Percentiles rank a stretch among this genome's conserved stretches.
Evolutionary conservation across 176 grass and related monocot species (phyloP).

Genomic region (Puccinellia tenuiflora): DNA sequence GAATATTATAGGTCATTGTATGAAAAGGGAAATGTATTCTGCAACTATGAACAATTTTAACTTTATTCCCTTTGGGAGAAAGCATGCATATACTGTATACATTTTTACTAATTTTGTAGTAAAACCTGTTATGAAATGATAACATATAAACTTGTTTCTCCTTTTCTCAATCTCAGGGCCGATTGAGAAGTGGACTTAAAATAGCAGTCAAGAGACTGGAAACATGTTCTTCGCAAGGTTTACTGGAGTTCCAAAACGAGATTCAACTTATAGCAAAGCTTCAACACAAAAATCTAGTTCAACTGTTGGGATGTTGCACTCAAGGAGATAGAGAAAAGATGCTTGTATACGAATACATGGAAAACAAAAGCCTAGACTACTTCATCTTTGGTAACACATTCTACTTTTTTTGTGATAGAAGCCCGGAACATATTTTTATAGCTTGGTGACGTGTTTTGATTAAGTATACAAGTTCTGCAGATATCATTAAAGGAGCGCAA

Average conservation of each 20-base stretch:
- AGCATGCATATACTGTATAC: not conserved
- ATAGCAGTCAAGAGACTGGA: conserved; percentile 61
- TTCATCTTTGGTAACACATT: conserved; percentile 48
- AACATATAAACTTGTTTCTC: not conserved
- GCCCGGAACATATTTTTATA: not conserved
- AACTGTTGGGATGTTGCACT: conserved; percentile 37
- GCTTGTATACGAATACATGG: conserved; percentile 68
- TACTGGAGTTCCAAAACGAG: conserved; percentile 58
- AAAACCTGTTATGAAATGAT: not conserved
- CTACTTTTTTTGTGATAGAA: not conserved
- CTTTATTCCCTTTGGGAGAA: not conserved
- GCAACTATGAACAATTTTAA: not conserved
- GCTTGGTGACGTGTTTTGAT: not conserved
- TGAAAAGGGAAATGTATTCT: not conserved
- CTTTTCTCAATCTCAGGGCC: conserved; percentile 29
- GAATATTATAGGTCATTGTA: not conserved
- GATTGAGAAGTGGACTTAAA: conserved; percentile 36
- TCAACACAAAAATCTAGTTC: conserved; percentile 55
- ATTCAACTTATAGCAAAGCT: conserved; percentile 42
- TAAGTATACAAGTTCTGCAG: conserved; percentile 25
- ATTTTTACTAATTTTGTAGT: not conserved
- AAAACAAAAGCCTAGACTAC: conserved; percentile 67
- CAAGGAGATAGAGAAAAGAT: conserved; percentile 43
- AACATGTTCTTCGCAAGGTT: conserved; percentile 47
- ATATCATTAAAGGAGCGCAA: conserved; percentile 5